Conservation (phyloP, 164 flowering plant species). For the Litsea cubeba region DNA sequence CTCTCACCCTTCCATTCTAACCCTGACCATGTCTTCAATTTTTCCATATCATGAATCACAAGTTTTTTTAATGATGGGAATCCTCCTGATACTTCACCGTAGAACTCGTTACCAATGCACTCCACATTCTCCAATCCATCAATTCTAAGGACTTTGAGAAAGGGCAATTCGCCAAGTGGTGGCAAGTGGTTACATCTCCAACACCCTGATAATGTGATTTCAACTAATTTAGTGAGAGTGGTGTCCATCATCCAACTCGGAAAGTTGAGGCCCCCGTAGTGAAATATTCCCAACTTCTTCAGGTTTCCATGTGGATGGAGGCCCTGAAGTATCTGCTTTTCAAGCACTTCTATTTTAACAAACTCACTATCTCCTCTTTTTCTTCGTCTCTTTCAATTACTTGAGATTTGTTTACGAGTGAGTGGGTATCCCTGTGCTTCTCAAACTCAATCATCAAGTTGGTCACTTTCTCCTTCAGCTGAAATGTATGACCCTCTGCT, state of each 20-base stretch:
- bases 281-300: conserved; percentile 6
- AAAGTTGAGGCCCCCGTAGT: conserved; percentile 2
- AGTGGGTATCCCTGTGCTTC: background rate
- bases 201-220: background rate
- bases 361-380: background rate
- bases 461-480: background rate
- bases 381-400: conserved; percentile 5
- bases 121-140: conserved; percentile 6
- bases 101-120: background rate
- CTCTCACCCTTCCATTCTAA: background rate
- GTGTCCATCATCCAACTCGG: conserved; percentile 18
- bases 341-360: background rate
- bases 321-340: no score
- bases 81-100: background rate
- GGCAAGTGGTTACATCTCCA: conserved; percentile 14
- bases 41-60: background rate
- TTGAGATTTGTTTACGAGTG: background rate
- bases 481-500: background rate
- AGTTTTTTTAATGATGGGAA: conserved; percentile 13
- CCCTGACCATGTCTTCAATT: conserved; percentile 1
- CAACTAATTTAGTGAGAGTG: background rate
- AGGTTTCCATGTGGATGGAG: conserved; percentile 24
- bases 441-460: background rate
- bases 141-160: conserved; percentile 9
- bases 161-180: conserved; percentile 18